A percentile compares a stretch with the other conserved stretches of the same genome.
phyloP scores from a whole-genome alignment of 768 basidiomycete species.

The Tylopilus sp. region DNA sequence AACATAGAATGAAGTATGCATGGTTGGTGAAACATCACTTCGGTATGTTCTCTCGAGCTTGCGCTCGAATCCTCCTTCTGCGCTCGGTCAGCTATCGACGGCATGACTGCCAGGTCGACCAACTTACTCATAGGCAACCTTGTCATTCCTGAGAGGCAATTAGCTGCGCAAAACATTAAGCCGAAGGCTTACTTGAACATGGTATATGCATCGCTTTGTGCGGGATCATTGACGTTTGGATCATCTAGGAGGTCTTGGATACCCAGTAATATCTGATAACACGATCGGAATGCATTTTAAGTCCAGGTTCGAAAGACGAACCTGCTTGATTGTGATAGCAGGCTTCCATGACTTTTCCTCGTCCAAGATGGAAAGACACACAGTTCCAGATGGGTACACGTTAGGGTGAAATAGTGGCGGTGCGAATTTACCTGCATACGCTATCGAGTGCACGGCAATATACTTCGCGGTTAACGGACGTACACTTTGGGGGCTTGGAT shows the following conservation, averaged over 20 bases:
- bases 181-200: slow-evolving; percentile 87
- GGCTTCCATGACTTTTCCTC: slow-evolving; percentile 99
- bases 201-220: slow-evolving; percentile 97
- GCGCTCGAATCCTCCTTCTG: slow-evolving; percentile 76
- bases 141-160: slow-evolving; percentile 72
- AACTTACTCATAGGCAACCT: slow-evolving; percentile 87
- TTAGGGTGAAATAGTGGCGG: slow-evolving; percentile 98
- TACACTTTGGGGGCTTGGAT: slow-evolving; percentile 94
- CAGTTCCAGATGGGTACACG: slow-evolving; percentile 98
- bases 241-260: slow-evolving; percentile 95
- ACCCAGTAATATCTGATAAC: slow-evolving; percentile 80
- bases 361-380: slow-evolving; percentile 95
- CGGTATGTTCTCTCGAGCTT: slow-evolving; percentile 87
- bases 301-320: slow-evolving; percentile 27
- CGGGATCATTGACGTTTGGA: slow-evolving; percentile 96
- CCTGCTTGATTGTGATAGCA: slow-evolving; percentile 98
- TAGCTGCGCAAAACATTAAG: slow-evolving; percentile 1
- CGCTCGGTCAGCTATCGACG: background rate
- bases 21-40: slow-evolving; percentile 46
- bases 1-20: slow-evolving; percentile 3
- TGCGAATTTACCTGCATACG: slow-evolving; percentile 81
- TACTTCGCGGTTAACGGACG: slow-evolving; percentile 23
- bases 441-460: slow-evolving; percentile 3
- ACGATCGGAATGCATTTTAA: background rate
- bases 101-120: background rate